These are phyloP conservation scores for Pichia nakasei DNA, from an alignment of 805 yeast species.

Conservation along the genomic window DNA sequence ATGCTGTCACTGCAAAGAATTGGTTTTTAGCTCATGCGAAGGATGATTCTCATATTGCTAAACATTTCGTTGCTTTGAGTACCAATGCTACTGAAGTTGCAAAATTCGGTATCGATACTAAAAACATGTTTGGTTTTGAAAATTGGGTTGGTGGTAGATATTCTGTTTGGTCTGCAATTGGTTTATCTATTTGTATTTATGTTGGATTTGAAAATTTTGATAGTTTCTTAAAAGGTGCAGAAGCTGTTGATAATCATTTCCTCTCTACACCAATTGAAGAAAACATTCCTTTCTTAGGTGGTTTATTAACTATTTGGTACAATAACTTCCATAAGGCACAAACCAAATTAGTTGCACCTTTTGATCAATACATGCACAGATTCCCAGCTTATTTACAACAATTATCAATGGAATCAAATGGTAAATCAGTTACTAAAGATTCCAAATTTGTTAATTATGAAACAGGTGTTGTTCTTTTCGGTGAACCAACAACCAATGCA, in stretches of 20 bases:
- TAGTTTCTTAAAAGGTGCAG: conserved; percentile 91
- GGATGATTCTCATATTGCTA: conserved; percentile 69
- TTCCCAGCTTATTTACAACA: conserved; percentile 99
- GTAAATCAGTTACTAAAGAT: conserved; percentile 93
- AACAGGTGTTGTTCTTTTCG: conserved; percentile 91
- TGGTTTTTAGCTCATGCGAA: conserved; percentile 72
- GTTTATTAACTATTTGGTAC: conserved; percentile 93
- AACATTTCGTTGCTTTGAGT: conserved; percentile 95
- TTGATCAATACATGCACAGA: conserved; percentile 97
- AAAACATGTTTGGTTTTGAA: conserved; percentile 97
- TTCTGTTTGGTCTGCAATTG: conserved; percentile 99
- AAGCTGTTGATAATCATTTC: conserved; percentile 93
- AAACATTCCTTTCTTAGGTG: conserved; percentile 91
- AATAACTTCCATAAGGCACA: conserved; percentile 97
- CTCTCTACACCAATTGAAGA: conserved; percentile 72
- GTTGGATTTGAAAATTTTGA: conserved; percentile 94
- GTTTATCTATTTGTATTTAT: conserved; percentile 89
- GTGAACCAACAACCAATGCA: conserved; percentile 98
- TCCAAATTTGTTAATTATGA: conserved; percentile 87
- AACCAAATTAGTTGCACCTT: conserved; percentile 97
- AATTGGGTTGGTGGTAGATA: conserved; percentile 99
- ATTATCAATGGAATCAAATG: conserved; percentile 97
- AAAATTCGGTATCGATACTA: conserved; percentile 94
- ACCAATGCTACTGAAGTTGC: conserved; percentile 88
- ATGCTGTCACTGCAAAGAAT: conserved; percentile 88